phyloP scores from a whole-genome alignment of 768 basidiomycete genomes.

The Pulveroboletus sp. region DNA sequence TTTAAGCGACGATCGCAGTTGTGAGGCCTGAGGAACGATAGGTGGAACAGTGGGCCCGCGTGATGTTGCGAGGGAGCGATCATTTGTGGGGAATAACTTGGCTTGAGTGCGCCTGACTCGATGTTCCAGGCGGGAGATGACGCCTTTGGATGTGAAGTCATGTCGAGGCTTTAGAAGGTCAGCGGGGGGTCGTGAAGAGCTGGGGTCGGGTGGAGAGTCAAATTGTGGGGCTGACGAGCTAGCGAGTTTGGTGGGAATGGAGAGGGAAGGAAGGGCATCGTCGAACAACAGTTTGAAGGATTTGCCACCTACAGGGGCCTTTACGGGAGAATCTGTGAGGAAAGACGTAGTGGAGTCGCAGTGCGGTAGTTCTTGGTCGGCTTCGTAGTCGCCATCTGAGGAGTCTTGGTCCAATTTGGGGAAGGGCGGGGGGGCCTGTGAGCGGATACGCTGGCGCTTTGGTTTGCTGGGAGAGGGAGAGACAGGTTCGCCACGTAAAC shows the following conservation, averaged over 20 bases:
- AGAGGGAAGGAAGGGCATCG: conserved; percentile 35
- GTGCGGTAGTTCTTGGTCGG: conserved; percentile 30
- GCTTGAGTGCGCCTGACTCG: conserved; percentile 2
- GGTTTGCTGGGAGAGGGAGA: conserved; percentile 80
- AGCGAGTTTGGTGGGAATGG: conserved; percentile 15
- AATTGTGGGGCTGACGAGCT: not conserved
- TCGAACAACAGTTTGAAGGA: conserved; percentile 71
- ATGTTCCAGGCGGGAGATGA: not conserved
- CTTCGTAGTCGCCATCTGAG: conserved; percentile 36
- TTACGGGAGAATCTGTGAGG: conserved; percentile 71
- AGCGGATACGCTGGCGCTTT: conserved; percentile 60
- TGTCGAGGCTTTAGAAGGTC: not conserved
- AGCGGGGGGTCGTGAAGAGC: not conserved
- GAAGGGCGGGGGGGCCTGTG: conserved; percentile 40
- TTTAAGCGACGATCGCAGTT: conserved; percentile 39
- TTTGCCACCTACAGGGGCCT: conserved; percentile 53
- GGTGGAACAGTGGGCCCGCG: conserved; percentile 4
- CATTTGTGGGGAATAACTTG: conserved; percentile 15
- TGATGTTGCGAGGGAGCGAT: not conserved
- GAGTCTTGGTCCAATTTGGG: conserved; percentile 28
- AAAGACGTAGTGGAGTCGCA: conserved; percentile 43
- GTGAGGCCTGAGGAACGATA: not conserved
- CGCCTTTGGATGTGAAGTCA: conserved; percentile 2
- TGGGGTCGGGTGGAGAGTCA: not conserved
- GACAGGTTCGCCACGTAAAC: conserved; percentile 78